Base-by-base conservation (phyloP, 805 yeast genomes). In the Nakazawaea anatomiae region DNA sequence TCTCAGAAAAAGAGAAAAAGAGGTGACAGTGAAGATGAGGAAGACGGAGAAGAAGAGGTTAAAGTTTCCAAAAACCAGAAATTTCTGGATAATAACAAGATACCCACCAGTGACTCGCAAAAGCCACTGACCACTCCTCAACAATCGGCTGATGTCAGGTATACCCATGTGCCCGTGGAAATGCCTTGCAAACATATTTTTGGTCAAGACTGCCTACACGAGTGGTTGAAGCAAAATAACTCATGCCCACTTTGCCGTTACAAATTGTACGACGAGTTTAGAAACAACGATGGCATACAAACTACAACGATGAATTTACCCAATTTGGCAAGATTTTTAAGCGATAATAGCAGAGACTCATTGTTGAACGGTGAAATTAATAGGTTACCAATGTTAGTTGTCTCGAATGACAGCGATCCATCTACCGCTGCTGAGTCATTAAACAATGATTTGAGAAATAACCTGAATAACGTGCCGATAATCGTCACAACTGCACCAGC, bases 181-280 rank as follows among this genome's bases (percentile, higher is more conserved):
- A 73, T 92, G 77, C 94, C 96, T 0, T 92, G 99, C 65, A 82
- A 82, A 7, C 99, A 92, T 62, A 62, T 82, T 0, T 92, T 94
- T 71, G 98, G 99, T 6, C 76, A 83, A 54, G 77, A 80, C n/a
- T 92, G 99, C 70, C 71, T 90, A 28, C 78, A 74, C 52, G 88
- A 85, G 58, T 92, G 99, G 99, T 77, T 92, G 47, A 77, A 76
- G 54, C 69, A 78, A 28, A 83, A 86, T 58, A 76, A 80, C 32
- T 80, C 89, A 2, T 91, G 98, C 64, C 99, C 99, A 0, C 67
- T 92, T 44, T 92, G 99, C 64, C 80, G 98, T 52, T 72, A 72
- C 14, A 70, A 75, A 25, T 70, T 85, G 53, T 73, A 74, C 64
- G 49, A 57, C 50, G 25, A 30, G 53, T 28, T 43, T 51, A n/a